Evolutionary conservation across 192 early-diverging fungal genomes (phyloP).

Genomic region (Coemansia sp.): DNA sequence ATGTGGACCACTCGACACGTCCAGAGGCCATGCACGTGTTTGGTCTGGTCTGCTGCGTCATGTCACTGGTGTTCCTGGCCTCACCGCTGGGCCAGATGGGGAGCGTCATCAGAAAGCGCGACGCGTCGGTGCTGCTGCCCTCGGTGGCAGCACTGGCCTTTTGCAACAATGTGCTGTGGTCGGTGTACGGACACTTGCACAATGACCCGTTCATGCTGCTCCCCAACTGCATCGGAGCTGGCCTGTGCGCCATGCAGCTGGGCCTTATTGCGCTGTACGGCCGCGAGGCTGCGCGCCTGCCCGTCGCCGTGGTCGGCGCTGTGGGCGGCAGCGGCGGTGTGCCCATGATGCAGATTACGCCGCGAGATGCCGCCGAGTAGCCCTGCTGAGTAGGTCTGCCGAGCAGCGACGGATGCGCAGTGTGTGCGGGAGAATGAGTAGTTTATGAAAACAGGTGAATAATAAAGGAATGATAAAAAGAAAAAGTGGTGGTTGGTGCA

Average conservation of each 20-base stretch:
- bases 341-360: neutral
- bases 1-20: constrained; percentile 17
- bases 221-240: constrained; percentile 30
- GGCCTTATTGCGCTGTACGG: constrained; percentile 39
- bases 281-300: constrained; percentile 8
- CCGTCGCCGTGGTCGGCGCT: neutral
- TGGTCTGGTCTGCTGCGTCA: constrained; percentile 23
- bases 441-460: too few relatives aligned
- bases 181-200: constrained; percentile 24
- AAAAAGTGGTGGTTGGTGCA: too few relatives aligned
- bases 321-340: neutral
- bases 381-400: too few relatives aligned
- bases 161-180: constrained; percentile 37
- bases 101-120: constrained; percentile 9
- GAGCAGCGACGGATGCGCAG: too few relatives aligned
- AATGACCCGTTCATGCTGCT: constrained; percentile 32
- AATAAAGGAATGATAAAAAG: too few relatives aligned
- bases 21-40: constrained; percentile 7
- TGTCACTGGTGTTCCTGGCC: constrained; percentile 33
- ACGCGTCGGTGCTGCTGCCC: constrained; percentile 44
- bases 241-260: constrained; percentile 34
- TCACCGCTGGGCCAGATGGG: constrained; percentile 38
- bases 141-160: constrained; percentile 25
- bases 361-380: too few relatives aligned
- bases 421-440: too few relatives aligned